These are phyloP conservation scores for Trebouxia sp. DNA, from an alignment of 139 green algal genomes.

Conservation along the genomic window DNA sequence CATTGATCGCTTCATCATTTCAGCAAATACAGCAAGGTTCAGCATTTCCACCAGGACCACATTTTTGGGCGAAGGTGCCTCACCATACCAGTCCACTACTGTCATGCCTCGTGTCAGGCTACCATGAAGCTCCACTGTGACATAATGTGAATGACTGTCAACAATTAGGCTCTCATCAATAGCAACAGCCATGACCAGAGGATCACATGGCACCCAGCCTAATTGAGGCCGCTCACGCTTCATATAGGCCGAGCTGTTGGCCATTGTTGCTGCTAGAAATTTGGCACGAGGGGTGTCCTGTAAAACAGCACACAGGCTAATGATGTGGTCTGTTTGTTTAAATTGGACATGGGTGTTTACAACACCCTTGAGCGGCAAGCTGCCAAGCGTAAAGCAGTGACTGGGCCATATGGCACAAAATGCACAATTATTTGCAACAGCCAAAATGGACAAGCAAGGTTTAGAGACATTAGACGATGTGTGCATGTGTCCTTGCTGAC, in stretches of 20 bases:
- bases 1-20: conserved; percentile 28
- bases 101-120: conserved; percentile 33
- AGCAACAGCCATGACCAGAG: conserved; percentile 31
- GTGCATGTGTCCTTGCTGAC: not conserved
- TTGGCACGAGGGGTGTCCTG: conserved; percentile 32
- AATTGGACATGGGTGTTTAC: no score
- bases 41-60: conserved; percentile 23
- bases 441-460: no score
- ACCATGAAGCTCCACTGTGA: conserved; percentile 36
- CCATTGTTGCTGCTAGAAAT: conserved; percentile 34
- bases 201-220: conserved; percentile 41
- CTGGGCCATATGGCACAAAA: no score
- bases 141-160: conserved; percentile 16
- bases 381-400: no score
- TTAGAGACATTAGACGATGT: no score
- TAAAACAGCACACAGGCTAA: no score
- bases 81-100: conserved; percentile 37
- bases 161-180: conserved; percentile 27
- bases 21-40: conserved; percentile 31
- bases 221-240: not conserved
- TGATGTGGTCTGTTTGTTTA: no score
- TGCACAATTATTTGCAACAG: no score
- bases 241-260: conserved; percentile 29
- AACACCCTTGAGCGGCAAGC: no score
- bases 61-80: not conserved